Conservation (phyloP, 1,284 basidiomycete genomes). For the Ceratorhiza oryzae-sativae region DNA sequence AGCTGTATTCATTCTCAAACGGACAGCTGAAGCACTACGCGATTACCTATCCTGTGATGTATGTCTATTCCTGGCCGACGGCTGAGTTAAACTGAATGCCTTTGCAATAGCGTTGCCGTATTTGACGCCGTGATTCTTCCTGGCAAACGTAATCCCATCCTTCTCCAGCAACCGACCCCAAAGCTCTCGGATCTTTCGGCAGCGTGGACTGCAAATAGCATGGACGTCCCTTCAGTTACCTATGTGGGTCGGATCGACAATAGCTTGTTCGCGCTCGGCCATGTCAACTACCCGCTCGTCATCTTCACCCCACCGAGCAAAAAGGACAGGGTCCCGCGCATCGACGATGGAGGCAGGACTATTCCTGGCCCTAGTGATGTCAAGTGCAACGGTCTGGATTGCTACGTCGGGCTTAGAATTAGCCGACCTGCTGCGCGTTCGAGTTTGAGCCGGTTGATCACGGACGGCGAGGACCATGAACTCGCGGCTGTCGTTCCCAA, state of each 20-base stretch:
- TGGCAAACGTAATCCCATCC: conserved; percentile 64
- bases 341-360: conserved; percentile 34
- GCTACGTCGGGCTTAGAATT: conserved; percentile 42
- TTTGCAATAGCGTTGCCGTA: conserved; percentile 78
- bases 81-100: too few species aligned
- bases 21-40: conserved; percentile 65
- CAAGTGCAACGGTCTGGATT: conserved; percentile 41
- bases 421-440: conserved; percentile 41
- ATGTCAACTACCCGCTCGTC: conserved; percentile 74
- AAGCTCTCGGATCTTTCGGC: conserved; percentile 61
- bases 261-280: conserved; percentile 80
- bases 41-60: conserved; percentile 66
- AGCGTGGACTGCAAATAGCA: conserved; percentile 43
- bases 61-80: conserved; percentile 44
- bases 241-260: conserved; percentile 76
- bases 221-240: conserved; percentile 58
- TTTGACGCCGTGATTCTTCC: conserved; percentile 73
- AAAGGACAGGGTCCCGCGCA: conserved; percentile 16
- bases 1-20: conserved; percentile 66
- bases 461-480: conserved; percentile 14
- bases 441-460: conserved; percentile 39
- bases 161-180: conserved; percentile 79
- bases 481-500: too few species aligned
- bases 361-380: conserved; percentile 26
- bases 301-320: conserved; percentile 58